Conservation (phyloP, 495 filamentous ascomycete species). For the Neurospora africana region DNA sequence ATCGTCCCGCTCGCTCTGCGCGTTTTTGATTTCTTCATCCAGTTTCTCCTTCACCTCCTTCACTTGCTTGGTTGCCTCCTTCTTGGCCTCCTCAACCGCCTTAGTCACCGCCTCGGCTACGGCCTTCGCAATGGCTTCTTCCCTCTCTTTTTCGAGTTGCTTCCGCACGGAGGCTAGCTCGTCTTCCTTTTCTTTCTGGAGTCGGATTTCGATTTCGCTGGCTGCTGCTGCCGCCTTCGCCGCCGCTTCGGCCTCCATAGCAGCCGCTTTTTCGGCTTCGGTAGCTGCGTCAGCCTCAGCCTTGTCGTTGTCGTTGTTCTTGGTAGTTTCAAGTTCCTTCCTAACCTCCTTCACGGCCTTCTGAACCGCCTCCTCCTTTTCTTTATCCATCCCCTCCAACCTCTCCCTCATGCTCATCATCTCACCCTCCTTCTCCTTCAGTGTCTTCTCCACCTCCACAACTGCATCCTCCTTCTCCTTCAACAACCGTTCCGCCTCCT, state of each 20-base stretch:
- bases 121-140: background rate
- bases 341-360: conserved; percentile 10
- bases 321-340: background rate
- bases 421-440: conserved; percentile 3
- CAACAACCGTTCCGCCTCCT: conserved; percentile 8
- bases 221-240: background rate
- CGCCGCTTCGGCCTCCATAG: background rate
- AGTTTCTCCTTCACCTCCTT: conserved; percentile 33
- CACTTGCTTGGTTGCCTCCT: background rate
- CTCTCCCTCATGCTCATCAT: conserved; percentile 5
- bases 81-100: background rate
- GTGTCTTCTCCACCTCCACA: conserved; percentile 4
- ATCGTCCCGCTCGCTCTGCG: conserved; percentile 69
- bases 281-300: background rate
- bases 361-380: conserved; percentile 17
- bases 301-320: background rate
- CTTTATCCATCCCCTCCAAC: conserved; percentile 2
- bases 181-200: background rate
- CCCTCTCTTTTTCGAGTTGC: background rate
- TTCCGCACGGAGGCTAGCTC: background rate
- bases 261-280: background rate
- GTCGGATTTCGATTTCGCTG: background rate
- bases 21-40: conserved; percentile 53
- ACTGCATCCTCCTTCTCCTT: conserved; percentile 5
- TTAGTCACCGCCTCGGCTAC: background rate